Base-by-base conservation (phyloP, 2,329 filamentous ascomycete species). In the Nigrospora sphaerica region DNA sequence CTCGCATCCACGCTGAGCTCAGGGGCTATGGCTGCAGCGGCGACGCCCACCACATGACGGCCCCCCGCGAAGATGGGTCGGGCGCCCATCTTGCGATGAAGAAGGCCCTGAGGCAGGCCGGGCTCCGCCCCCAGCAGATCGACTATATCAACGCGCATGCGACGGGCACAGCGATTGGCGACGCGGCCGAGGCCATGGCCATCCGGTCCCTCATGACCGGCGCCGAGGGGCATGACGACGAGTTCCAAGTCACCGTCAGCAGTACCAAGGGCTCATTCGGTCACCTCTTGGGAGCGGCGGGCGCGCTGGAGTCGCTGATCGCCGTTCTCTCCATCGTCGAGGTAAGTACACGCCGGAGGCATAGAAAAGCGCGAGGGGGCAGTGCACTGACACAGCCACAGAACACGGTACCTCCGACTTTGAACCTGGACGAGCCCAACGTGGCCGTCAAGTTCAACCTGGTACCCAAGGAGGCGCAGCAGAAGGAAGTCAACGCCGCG, bases 61-160 rank as follows among this genome's bases (percentile, higher is more conserved):
- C 92, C 1, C 93, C 93, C 0, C 81, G 83, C 16, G 82, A 85
- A 56, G 85, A 95, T 59, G 93, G 93, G 1, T 76, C 80, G 42
- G 93, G 93, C 0, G 91, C 93, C 0, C 78, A 82, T 31, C 71
- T 87, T 40, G 86, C 92, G 4, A 98, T 98, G 93, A 85, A 78
- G 62, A 81, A 81, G 53, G 91, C 92, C 0, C 67, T 98, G 49
- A 81, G 76, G 56, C 80, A 87, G 59, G 89, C 90, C 0, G 67
- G 74, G 1, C 60, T 95, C 34, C 73, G 73, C 44, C 91, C 93
- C 0, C 67, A 67, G 1, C 69, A 82, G 36, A 82, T 98, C 5
- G 88, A 91, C 63, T 98, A 98, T 63, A 79, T 98, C 61, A 98
- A 97, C 59, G 93, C 93, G 1, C 93, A 98, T 62, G 93, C 92